Evolutionary conservation across 306 rosid genomes (phyloP), one percentile per base, ranked within the genome.

Genomic region (Prunus dulcis): DNA sequence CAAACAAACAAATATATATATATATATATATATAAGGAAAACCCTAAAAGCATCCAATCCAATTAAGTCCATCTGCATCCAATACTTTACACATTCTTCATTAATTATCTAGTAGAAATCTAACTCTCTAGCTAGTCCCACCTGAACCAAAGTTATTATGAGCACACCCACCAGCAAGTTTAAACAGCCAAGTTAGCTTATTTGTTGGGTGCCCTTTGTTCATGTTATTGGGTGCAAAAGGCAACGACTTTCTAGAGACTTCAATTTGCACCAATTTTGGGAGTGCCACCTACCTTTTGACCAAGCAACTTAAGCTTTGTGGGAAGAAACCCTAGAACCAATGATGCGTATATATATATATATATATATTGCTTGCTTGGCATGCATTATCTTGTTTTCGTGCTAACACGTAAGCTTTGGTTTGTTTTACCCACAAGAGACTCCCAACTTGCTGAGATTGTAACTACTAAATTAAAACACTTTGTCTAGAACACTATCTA

Each of bases 181-280:
- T 50, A 32, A 82, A 58, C 57, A 78, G 32, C 61, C 71, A 64
- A 67, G 62, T 74, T 79, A 79, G 72, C 79, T 77, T 38, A 78
- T 81, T 73, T 86, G 79, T 77, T 61, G 80, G 87, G 73, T 83
- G 83, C 85, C 82, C 79, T 78, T 67, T 70, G 73, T 72, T 72
- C 27, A 66, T 53, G 23, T 75, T 56, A 71, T 72, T 81, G 72
- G 86, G 75, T 45, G 85, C 65, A 78, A 60, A 84, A 86, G 81
- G 84, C 82, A 86, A 89, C 85, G 74, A 81, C 85, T 70, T 71
- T 8, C 58, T 69, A 38, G 18, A 41, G 77, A 61, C 79, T 64
- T 43, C 51, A 76, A 80, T 89, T 84, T 81, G 73, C 81, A 83
- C 76, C 71, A 72, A 73, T 73, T 81, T 77, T 23, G 46, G 80